phyloP scores from a whole-genome alignment of 768 basidiomycete genomes.

The Tephrocybe sp. region DNA sequence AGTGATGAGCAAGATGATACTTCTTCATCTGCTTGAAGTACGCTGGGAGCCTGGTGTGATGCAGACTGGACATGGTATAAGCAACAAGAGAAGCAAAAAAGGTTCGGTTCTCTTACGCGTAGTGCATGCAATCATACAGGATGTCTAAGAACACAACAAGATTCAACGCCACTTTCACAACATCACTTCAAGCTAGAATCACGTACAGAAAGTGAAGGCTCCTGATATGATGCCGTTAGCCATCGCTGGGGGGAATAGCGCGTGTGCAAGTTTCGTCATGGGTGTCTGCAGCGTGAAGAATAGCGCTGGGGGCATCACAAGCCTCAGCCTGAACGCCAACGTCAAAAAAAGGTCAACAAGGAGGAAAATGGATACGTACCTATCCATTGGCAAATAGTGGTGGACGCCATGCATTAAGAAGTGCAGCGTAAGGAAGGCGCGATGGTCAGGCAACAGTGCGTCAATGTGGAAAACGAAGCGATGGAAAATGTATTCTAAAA shows the following conservation, averaged over 20 bases:
- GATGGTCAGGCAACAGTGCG: constrained; percentile 78
- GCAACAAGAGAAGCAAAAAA: not conserved
- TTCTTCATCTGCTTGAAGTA: constrained; percentile 94
- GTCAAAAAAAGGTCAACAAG: not conserved
- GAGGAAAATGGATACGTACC: constrained; percentile 41
- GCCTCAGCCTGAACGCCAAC: constrained; percentile 58
- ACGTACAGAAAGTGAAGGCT: constrained; percentile 73
- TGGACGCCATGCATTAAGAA: constrained; percentile 95
- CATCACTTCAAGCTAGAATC: not conserved
- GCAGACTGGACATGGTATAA: constrained; percentile 47
- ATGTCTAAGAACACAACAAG: constrained; percentile 49
- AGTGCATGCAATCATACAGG: constrained; percentile 90
- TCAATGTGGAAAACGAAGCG: constrained; percentile 98
- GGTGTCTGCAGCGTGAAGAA: constrained; percentile 79
- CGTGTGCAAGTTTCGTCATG: constrained; percentile 83
- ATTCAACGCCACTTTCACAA: not conserved
- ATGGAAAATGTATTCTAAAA: constrained; percentile 91
- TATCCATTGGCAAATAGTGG: constrained; percentile 97
- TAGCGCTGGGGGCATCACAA: constrained; percentile 94
- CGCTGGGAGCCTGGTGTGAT: constrained; percentile 82
- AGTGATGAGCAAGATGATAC: constrained; percentile 97
- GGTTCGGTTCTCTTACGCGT: constrained; percentile 66
- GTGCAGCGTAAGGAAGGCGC: constrained; percentile 79
- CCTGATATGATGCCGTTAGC: constrained; percentile 95
- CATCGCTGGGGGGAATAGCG: constrained; percentile 76